Base-by-base conservation (phyloP, 148 eudicot genomes). In the Nyssa sinensis region DNA sequence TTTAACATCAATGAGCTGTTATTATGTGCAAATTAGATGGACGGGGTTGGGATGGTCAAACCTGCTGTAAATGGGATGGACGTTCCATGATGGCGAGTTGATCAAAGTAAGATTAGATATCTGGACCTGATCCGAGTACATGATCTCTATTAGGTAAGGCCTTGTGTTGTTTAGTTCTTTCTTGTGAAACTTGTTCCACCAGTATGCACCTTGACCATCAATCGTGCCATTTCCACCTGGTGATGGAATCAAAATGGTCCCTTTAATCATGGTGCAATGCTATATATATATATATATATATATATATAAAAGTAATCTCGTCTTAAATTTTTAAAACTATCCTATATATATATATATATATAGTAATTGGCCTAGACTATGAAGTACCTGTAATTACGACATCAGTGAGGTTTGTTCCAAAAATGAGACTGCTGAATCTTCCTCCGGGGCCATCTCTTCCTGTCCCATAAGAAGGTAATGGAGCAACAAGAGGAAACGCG, bases 61-160 rank as follows among this genome's bases (percentile, higher is more conserved):
- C 98, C 93, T 93, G 93, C 91, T 76, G 64, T 94, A 94, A 41
- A 87, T 74, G 9, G 98, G 97, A 74, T 94, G 98, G 30, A 94
- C 88, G 51, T 86, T 77, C 98, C 98, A 94, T 0, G 88, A 80
- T 3, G 98, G 97, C 12, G 97, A 87, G 73, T 94, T 75, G 32
- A 90, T 60, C 77, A 94, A 72, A 12, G 92, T 92, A 25, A 94
- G 80, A 67, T 92, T 81, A 28, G 94, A 86, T 32, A 94, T 92
- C 64, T 87, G 92, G 63, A 94, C 74, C 27, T 83, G 72, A 31
- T 84, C 69, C 0, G 98, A 92, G 74, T 74, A 82, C 86, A 92
- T 75, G 60, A 94, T 53, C 79, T 94, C 97, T 21, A 94, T 92
- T 70, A 94, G 75, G 85, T 90, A 87, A 1, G 98, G 98, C 64